These are phyloP conservation scores for Elasticomyces elasticus DNA, from an alignment of 495 filamentous ascomycete species.

Conservation along the genomic window DNA sequence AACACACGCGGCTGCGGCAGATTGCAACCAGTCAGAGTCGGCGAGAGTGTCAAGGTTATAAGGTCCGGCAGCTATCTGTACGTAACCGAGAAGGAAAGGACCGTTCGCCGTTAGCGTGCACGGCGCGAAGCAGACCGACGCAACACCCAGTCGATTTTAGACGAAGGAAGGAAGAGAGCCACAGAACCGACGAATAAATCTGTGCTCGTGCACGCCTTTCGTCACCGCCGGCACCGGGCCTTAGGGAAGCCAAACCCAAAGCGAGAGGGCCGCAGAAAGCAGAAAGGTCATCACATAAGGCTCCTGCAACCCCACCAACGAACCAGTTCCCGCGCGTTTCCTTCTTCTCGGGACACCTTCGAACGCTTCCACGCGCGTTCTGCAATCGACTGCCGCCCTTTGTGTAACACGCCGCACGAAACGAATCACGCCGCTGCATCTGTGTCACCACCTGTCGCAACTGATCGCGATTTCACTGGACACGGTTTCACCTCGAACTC, in stretches of 20 bases:
- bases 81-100: slow-evolving; percentile 1
- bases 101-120: background rate
- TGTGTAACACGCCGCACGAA: background rate
- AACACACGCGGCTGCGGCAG: background rate
- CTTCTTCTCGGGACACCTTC: slow-evolving; percentile 10
- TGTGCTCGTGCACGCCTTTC: background rate
- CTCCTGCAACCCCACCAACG: slow-evolving; percentile 8
- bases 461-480: background rate
- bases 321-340: slow-evolving; percentile 11
- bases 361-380: slow-evolving; percentile 5
- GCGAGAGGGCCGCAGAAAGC: background rate
- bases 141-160: background rate
- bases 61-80: background rate
- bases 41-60: background rate
- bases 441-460: background rate
- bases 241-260: slow-evolving; percentile 2
- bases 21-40: background rate
- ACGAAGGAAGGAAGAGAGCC: background rate
- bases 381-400: background rate
- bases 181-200: too few relatives aligned
- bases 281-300: slow-evolving; percentile 6
- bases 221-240: slow-evolving; percentile 9
- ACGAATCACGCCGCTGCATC: background rate
- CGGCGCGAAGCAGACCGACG: background rate
- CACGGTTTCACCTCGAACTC: background rate